Conservation (phyloP, 2,329 filamentous ascomycete species). For the Fusarium humuli region DNA sequence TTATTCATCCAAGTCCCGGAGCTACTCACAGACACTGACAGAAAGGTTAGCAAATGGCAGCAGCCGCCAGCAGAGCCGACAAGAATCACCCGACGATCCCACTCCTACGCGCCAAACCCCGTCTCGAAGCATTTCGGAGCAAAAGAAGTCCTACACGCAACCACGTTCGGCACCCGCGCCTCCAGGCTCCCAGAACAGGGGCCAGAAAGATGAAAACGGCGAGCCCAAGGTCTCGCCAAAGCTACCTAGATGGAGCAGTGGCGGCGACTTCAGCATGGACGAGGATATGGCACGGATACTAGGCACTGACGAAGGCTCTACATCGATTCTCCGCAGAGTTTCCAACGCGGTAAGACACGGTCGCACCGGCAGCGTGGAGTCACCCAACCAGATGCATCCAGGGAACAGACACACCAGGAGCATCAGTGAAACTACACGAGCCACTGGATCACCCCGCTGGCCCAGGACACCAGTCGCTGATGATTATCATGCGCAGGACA, state of each 20-base stretch:
- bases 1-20: slow-evolving; percentile 27
- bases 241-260: slow-evolving; percentile 79
- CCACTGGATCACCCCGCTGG: slow-evolving; percentile 75
- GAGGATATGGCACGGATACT: slow-evolving; percentile 94
- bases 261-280: slow-evolving; percentile 92
- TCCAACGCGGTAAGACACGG: slow-evolving; percentile 96
- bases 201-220: slow-evolving; percentile 53
- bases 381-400: slow-evolving; percentile 56
- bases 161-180: slow-evolving; percentile 67
- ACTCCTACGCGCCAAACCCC: slow-evolving; percentile 40
- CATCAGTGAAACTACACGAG: slow-evolving; percentile 74
- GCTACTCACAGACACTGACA: slow-evolving; percentile 22
- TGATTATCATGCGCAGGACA: slow-evolving; percentile 67
- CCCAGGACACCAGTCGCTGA: slow-evolving; percentile 74
- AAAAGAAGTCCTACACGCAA: slow-evolving; percentile 63
- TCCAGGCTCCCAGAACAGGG: slow-evolving; percentile 49
- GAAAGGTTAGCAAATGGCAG: slow-evolving; percentile 46
- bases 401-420: slow-evolving; percentile 68
- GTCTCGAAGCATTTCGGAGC: slow-evolving; percentile 39
- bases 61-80: slow-evolving; percentile 34
- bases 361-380: slow-evolving; percentile 83
- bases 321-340: slow-evolving; percentile 86
- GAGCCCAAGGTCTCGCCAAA: slow-evolving; percentile 71
- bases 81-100: slow-evolving; percentile 42
- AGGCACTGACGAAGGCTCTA: slow-evolving; percentile 78